Conservation (phyloP, 2,329 filamentous ascomycete genomes). For the Monilinia polystroma region DNA sequence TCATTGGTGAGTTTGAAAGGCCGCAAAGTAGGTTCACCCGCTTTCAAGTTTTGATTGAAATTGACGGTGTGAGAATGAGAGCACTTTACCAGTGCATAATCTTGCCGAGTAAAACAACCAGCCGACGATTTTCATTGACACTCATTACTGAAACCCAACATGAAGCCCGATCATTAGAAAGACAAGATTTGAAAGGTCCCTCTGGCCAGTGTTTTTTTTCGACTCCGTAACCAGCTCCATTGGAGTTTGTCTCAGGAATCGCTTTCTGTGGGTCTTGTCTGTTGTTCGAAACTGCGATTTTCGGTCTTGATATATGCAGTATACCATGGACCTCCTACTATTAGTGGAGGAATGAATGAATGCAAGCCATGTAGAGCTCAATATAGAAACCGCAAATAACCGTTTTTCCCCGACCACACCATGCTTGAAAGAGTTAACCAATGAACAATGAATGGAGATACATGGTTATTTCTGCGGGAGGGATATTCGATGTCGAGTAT, state of each 20-base stretch:
- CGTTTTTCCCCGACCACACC: conserved; percentile 1
- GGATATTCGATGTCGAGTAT: background rate
- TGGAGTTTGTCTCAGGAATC: background rate
- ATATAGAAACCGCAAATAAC: background rate
- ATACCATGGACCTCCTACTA: background rate
- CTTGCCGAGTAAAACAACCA: conserved; percentile 5
- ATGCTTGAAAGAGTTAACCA: background rate
- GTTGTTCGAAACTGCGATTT: background rate
- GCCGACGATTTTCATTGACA: background rate
- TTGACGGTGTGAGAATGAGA: background rate
- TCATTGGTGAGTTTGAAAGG: background rate
- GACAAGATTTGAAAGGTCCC: background rate
- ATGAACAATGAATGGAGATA: background rate
- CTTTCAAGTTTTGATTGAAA: background rate
- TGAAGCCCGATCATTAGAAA: background rate
- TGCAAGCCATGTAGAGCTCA: background rate
- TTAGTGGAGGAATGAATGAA: conserved; percentile 9
- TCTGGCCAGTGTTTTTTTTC: background rate
- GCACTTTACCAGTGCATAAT: background rate
- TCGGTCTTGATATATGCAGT: conserved; percentile 3
- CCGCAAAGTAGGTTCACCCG: background rate
- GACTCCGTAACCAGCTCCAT: background rate
- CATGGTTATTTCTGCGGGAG: background rate
- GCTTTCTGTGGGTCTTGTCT: background rate
- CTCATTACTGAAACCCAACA: background rate